Conservation (phyloP, 2,329 filamentous ascomycete genomes). For the Trichophaea hybrida region DNA sequence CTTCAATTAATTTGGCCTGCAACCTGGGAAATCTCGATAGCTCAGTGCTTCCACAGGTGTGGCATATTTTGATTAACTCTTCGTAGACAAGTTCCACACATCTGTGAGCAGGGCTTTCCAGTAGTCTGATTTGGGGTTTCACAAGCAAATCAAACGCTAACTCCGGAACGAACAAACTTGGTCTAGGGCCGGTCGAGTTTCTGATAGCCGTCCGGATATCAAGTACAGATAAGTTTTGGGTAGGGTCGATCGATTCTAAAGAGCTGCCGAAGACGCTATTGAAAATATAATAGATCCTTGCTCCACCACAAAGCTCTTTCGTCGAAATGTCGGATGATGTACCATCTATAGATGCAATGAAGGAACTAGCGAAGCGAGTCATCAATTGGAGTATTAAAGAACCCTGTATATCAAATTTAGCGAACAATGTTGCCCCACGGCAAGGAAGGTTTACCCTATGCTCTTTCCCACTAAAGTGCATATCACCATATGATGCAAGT, state of each 20-base stretch:
- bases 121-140: slow-evolving; percentile 93
- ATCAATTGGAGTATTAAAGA: slow-evolving; percentile 92
- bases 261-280: slow-evolving; percentile 97
- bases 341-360: slow-evolving; percentile 96
- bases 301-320: slow-evolving; percentile 89
- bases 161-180: slow-evolving; percentile 92
- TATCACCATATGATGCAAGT: slow-evolving; percentile 91
- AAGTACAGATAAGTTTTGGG: slow-evolving; percentile 79
- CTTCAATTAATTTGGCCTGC: slow-evolving; percentile 93
- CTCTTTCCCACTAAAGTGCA: slow-evolving; percentile 93
- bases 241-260: slow-evolving; percentile 89
- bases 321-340: slow-evolving; percentile 98
- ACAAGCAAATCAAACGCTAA: slow-evolving; percentile 94
- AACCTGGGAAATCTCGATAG: slow-evolving; percentile 80
- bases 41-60: slow-evolving; percentile 92
- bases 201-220: slow-evolving; percentile 96
- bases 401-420: slow-evolving; percentile 35
- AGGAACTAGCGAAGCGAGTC: slow-evolving; percentile 94
- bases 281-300: slow-evolving; percentile 96
- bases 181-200: slow-evolving; percentile 90
- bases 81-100: slow-evolving; percentile 98
- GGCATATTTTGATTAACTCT: slow-evolving; percentile 97
- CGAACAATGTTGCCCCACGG: background rate
- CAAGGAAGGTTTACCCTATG: slow-evolving; percentile 43
- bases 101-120: slow-evolving; percentile 86